Evolutionary conservation across 768 basidiomycete genomes (phyloP).

Genomic region (Boletus edulis): DNA sequence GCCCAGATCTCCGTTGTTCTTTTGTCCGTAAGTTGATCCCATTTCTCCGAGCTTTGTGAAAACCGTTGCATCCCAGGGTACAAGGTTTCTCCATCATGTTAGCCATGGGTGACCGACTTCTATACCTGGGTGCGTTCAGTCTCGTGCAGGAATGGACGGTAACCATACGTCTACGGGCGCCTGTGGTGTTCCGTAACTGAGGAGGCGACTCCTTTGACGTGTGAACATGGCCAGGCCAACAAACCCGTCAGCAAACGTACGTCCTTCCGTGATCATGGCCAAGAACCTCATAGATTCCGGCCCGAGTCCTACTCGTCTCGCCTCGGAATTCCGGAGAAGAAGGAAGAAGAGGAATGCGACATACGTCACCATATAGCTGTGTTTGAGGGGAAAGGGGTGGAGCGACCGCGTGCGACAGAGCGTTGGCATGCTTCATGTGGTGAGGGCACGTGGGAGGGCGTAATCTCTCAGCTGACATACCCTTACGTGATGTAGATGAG

Average conservation of each 20-base stretch:
- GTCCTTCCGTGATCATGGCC: neutral
- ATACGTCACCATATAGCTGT: conserved; percentile 11
- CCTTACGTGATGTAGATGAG: neutral
- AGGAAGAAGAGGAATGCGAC: neutral
- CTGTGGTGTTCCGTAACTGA: neutral
- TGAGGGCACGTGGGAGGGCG: conserved; percentile 10
- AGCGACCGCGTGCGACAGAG: conserved; percentile 10
- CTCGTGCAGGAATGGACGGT: neutral
- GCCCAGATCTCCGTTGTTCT: neutral
- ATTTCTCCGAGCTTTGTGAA: conserved; percentile 13
- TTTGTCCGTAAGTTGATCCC: conserved; percentile 6
- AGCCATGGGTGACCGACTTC: conserved; percentile 1
- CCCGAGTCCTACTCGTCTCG: neutral
- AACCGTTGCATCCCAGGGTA: neutral
- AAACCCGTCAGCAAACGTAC: neutral
- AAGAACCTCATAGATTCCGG: neutral
- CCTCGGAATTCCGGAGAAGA: conserved; percentile 24
- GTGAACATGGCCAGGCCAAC: neutral
- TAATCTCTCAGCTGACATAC: neutral
- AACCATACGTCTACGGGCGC: neutral
- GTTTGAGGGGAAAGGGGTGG: neutral
- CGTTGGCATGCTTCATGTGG: conserved; percentile 10
- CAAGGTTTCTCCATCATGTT: conserved; percentile 3
- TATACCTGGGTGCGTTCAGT: conserved; percentile 3
- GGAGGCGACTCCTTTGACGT: neutral